Conservation (phyloP, 2,329 filamentous ascomycete species). For the Byssothecium circinans region DNA sequence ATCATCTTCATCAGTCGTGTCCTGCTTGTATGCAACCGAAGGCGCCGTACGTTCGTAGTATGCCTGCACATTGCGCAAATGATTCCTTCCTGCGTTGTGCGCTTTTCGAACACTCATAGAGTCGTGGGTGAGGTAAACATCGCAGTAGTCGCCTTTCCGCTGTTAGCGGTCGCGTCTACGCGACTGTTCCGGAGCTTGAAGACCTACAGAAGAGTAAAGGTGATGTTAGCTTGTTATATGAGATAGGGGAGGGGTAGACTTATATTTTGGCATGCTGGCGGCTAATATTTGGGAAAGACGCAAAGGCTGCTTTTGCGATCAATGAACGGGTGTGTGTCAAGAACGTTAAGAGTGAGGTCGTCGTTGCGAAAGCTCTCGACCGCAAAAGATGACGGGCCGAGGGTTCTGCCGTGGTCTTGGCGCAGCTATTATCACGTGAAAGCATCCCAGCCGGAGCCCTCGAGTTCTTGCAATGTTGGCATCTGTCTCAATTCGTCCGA, state of each 20-base stretch:
- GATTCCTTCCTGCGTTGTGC: slow-evolving; percentile 95
- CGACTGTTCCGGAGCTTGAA: slow-evolving; percentile 8
- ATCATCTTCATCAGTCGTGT: slow-evolving; percentile 2
- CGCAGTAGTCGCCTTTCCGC: slow-evolving; percentile 82
- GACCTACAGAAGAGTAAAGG: slow-evolving; percentile 71
- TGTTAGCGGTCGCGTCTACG: slow-evolving; percentile 10
- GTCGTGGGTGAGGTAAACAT: slow-evolving; percentile 99
- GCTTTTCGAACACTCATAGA: slow-evolving; percentile 99
- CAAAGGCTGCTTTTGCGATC: neutral
- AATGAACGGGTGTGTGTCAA: no score
- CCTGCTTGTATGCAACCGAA: slow-evolving; percentile 7
- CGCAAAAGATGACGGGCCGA: neutral
- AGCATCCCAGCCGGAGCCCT: no score
- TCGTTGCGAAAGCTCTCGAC: neutral
- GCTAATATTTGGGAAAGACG: neutral
- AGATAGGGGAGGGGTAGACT: slow-evolving; percentile 45
- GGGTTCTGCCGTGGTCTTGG: slow-evolving; percentile 6
- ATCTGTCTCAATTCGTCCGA: no score
- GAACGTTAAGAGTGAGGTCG: neutral
- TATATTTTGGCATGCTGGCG: slow-evolving; percentile 78
- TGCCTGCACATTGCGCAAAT: slow-evolving; percentile 94
- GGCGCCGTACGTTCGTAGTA: slow-evolving; percentile 83
- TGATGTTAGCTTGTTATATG: slow-evolving; percentile 17
- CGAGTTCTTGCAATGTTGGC: no score
- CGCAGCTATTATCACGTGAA: neutral